Conservation (phyloP, 1,139 yeast genomes). For the Debaryomyces fabryi region DNA sequence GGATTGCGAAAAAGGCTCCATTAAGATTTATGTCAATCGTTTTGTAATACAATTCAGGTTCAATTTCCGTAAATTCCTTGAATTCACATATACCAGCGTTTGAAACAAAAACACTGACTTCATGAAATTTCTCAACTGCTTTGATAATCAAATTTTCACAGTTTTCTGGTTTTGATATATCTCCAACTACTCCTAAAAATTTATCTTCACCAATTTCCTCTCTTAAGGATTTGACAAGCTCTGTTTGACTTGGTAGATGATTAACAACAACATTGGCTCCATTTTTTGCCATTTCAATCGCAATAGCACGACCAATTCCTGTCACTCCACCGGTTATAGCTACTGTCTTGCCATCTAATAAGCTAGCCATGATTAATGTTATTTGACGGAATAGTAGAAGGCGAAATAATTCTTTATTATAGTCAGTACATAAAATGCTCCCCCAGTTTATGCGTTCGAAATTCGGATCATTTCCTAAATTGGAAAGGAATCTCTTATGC, state of each 20-base stretch:
- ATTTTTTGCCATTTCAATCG: conserved; percentile 27
- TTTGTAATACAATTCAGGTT: conserved; percentile 30
- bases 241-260: conserved; percentile 19
- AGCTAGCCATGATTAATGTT: neutral
- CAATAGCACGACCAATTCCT: conserved; percentile 43
- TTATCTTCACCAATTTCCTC: conserved; percentile 20
- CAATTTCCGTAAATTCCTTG: conserved; percentile 29
- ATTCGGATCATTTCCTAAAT: neutral
- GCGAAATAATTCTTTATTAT: neutral
- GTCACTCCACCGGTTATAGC: conserved; percentile 43
- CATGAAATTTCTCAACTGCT: conserved; percentile 35
- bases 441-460: neutral
- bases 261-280: conserved; percentile 25
- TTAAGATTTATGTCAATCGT: conserved; percentile 42
- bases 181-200: conserved; percentile 37
- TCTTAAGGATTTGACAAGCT: conserved; percentile 18
- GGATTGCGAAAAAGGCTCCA: conserved; percentile 48
- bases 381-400: neutral
- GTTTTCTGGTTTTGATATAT: conserved; percentile 22
- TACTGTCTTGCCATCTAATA: conserved; percentile 27
- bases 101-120: conserved; percentile 36
- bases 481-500: neutral
- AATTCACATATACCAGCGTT: conserved; percentile 47
- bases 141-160: conserved; percentile 25
- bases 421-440: neutral